Percentiles rank a stretch among this genome's conserved stretches.
These are phyloP conservation scores for Mrakiaceae sp. DNA, from an alignment of 1,284 basidiomycete species.

Conservation along the genomic window DNA sequence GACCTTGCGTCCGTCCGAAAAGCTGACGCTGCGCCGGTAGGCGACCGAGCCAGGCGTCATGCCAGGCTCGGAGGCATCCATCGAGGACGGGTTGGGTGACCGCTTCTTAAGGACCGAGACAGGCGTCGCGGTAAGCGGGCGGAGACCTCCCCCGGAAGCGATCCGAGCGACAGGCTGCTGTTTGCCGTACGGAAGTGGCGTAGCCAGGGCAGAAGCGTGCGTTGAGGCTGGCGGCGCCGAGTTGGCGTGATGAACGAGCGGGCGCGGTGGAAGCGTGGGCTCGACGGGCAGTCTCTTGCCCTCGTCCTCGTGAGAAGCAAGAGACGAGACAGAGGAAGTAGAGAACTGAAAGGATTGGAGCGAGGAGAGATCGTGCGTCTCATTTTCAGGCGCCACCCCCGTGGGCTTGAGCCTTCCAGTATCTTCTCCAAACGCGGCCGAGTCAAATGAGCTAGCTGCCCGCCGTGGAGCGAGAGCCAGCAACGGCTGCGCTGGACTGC, in stretches of 20 bases:
- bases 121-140: constrained; percentile 24
- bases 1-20: constrained; percentile 77
- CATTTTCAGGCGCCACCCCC: neutral
- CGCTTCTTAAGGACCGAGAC: constrained; percentile 33
- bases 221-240: constrained; percentile 9
- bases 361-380: neutral
- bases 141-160: constrained; percentile 10
- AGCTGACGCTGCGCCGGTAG: constrained; percentile 74
- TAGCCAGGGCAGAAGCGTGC: neutral
- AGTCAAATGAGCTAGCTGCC: neutral
- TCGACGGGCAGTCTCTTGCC: neutral
- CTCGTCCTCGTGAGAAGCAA: too few relatives aligned
- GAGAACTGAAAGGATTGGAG: constrained; percentile 15
- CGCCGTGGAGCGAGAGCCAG: too few relatives aligned
- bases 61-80: neutral
- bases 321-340: neutral
- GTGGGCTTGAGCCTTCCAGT: too few relatives aligned
- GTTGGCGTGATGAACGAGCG: constrained; percentile 14
- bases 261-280: neutral
- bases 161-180: neutral
- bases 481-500: too few relatives aligned
- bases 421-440: neutral
- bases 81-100: constrained; percentile 10
- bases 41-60: constrained; percentile 17
- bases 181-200: constrained; percentile 4